Evolutionary conservation across 2,329 filamentous ascomycete genomes (phyloP).

Genomic region (Penicillium crustosum): DNA sequence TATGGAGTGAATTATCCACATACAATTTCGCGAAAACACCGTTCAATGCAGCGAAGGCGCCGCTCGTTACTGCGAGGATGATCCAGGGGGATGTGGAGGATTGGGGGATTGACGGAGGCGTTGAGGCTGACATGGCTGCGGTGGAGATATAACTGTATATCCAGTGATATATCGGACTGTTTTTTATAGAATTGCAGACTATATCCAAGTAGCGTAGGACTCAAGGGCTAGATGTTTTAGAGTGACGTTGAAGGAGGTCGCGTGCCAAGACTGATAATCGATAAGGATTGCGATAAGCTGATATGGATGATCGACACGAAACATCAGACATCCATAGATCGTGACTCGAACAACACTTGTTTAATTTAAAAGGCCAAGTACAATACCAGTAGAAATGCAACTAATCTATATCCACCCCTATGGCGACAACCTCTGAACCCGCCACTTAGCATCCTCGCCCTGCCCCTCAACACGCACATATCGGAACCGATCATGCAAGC

Average conservation of each 20-base stretch:
- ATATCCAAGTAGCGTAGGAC: constrained; percentile 4
- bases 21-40: constrained; percentile 68
- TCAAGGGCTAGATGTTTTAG: neutral
- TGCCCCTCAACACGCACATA: constrained; percentile 73
- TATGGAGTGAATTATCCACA: constrained; percentile 11
- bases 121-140: constrained; percentile 4
- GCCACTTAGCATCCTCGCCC: constrained; percentile 37
- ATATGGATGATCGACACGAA: constrained; percentile 11
- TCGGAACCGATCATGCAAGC: constrained; percentile 89
- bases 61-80: constrained; percentile 59
- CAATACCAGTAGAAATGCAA: neutral
- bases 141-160: neutral
- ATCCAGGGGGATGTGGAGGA: constrained; percentile 45
- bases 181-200: neutral
- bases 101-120: constrained; percentile 4
- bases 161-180: neutral
- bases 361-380: neutral
- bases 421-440: constrained; percentile 43
- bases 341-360: neutral
- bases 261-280: constrained; percentile 17
- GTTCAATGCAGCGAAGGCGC: constrained; percentile 63
- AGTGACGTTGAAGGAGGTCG: constrained; percentile 12
- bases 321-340: neutral
- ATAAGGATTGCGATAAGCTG: constrained; percentile 14
- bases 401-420: constrained; percentile 17